Percentiles rank a stretch among this genome's conserved stretches.
Conservation (phyloP, 2,329 filamentous ascomycete species). For the Didymosphaeria variabile region DNA sequence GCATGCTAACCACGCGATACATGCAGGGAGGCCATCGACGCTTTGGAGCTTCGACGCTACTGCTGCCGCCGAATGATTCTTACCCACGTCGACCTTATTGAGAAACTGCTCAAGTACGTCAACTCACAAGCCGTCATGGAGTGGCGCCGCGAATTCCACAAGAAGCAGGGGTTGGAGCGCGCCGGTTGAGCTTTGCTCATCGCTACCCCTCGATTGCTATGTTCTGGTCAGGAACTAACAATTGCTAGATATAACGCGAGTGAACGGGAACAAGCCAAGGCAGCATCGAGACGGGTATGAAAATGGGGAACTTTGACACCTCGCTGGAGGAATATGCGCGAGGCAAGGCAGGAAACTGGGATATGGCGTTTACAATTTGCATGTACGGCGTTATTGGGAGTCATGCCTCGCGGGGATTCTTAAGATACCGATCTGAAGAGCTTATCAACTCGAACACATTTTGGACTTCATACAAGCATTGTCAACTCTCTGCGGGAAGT, state of each 20-base stretch:
- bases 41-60: constrained; percentile 92
- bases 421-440: not conserved
- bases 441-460: not conserved
- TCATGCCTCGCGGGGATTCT: not conserved
- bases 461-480: not conserved
- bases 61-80: constrained; percentile 99
- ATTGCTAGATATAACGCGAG: constrained; percentile 45
- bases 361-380: constrained; percentile 1
- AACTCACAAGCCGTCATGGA: constrained; percentile 24
- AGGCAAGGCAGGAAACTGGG: not conserved
- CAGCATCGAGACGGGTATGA: constrained; percentile 31
- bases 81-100: constrained; percentile 98
- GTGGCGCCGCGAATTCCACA: constrained; percentile 17
- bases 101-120: constrained; percentile 80
- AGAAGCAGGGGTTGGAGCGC: constrained; percentile 8
- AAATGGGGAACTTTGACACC: not conserved
- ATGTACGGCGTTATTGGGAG: constrained; percentile 1
- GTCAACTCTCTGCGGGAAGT: not conserved
- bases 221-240: constrained; percentile 27
- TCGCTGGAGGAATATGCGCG: not conserved
- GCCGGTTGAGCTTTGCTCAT: not conserved
- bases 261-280: constrained; percentile 46
- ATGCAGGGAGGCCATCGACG: constrained; percentile 90
- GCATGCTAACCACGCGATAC: constrained; percentile 20
- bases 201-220: not conserved